These are phyloP conservation scores for Rutidosis leptorrhynchoides DNA, from an alignment of 129 eudicot species.

Conservation along the genomic window DNA sequence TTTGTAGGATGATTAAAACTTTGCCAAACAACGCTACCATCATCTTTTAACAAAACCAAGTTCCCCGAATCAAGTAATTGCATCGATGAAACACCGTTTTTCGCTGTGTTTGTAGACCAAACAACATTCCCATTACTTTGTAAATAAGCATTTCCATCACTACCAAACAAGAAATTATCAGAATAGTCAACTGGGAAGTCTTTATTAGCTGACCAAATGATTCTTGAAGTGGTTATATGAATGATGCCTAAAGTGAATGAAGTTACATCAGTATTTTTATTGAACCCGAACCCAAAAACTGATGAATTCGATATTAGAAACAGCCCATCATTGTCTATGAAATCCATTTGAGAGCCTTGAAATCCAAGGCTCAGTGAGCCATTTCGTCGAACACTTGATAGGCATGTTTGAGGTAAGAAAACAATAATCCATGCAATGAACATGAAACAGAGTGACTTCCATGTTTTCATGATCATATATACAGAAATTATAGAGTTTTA, in stretches of 20 bases:
- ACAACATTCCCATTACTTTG: conserved; percentile 39
- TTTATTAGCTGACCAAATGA: conserved; percentile 85
- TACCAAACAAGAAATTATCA: conserved; percentile 56
- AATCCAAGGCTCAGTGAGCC: conserved; percentile 53
- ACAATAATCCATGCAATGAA: conserved; percentile 22
- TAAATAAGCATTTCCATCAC: conserved; percentile 60
- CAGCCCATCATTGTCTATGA: conserved; percentile 64
- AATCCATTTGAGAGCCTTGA: conserved; percentile 66
- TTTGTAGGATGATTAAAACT: conserved; percentile 74
- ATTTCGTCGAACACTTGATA: conserved; percentile 42
- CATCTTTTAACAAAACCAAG: conserved; percentile 50
- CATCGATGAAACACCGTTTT: conserved; percentile 53
- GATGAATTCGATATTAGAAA: conserved; percentile 66
- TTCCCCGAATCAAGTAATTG: conserved; percentile 74
- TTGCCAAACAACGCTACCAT: conserved; percentile 63
- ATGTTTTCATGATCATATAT: conserved; percentile 9
- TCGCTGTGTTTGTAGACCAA: conserved; percentile 68
- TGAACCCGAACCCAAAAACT: conserved; percentile 69
- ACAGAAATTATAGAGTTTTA: not conserved
- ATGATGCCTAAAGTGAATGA: conserved; percentile 52
- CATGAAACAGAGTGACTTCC: not conserved
- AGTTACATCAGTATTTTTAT: conserved; percentile 55
- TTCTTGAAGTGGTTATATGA: conserved; percentile 50
- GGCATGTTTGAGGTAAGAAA: conserved; percentile 43
- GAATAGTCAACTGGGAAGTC: conserved; percentile 45